Evolutionary conservation across 2,329 filamentous ascomycete species (phyloP), one percentile per base, ranked within the genome.

Genomic region (Thermomyces lanuginosus): DNA sequence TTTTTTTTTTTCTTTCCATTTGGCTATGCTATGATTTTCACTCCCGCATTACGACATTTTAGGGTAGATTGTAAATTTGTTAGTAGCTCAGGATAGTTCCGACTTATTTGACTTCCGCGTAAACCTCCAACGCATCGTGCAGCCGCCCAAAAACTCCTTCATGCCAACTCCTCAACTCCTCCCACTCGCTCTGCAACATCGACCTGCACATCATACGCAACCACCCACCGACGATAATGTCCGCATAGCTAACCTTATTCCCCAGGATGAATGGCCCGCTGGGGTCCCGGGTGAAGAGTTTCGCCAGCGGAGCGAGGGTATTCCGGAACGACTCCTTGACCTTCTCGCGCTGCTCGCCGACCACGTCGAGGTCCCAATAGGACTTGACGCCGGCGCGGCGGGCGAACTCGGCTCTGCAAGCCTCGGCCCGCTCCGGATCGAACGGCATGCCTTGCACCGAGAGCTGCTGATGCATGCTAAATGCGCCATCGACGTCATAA

Each of bases 211-310:
- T 36, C 58, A 67, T 63, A 4, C 53, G 49, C 41, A 72, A 29
- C 67, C 68, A 72, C 1, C 48, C 64, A 1, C 66, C 67, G 1
- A 72, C 57, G 17, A 71, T 66, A 1, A 69, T 39, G 38, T 72
- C 69, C 1, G 64, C 66, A 49, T 71, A 69, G 22, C 40, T 60
- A 1, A 55, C 51, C 39, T 36, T 39, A 1, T 34, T 24, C 0
- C 64, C 66, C 2, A 66, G 46, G 1, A 71, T 13, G 25, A 63
- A 71, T 0, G 63, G 61, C 5, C 65, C 64, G 8, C 33, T 45
- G 0, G 36, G 23, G 24, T 64, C 52, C 21, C 25, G 41, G 22
- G 9, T 15, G 16, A 59, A 69, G 2, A 63, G 30, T 33, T 42
- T 46, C 0, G 53, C 58, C 19, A 70, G 37, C 4, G 42, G 54